These are phyloP conservation scores for Filosporella fistucella DNA, from an alignment of 495 filamentous ascomycete genomes.

Conservation along the genomic window DNA sequence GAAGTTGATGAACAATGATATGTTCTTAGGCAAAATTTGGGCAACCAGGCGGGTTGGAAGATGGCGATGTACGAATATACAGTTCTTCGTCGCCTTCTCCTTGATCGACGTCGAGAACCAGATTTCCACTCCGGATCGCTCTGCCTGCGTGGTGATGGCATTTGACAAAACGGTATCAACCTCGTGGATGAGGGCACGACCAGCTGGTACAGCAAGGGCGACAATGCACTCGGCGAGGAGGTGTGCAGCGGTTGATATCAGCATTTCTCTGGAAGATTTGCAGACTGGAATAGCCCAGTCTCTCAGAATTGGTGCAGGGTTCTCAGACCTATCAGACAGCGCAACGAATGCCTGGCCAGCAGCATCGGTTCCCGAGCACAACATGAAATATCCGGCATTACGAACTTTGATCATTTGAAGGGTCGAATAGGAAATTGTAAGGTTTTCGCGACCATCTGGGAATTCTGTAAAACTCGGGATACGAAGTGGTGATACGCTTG, in stretches of 20 bases:
- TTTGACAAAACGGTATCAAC: neutral
- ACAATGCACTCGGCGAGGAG: neutral
- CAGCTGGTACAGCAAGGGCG: neutral
- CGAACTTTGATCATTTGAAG: neutral
- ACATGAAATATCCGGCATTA: neutral
- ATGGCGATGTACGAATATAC: neutral
- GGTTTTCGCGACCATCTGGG: neutral
- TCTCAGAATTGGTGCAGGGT: neutral
- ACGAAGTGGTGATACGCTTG: neutral
- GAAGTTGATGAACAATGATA: neutral
- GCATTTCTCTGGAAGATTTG: neutral
- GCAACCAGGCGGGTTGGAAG: neutral
- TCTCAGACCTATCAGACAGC: neutral
- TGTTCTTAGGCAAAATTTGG: neutral
- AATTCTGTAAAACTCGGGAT: neutral
- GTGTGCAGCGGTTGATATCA: neutral
- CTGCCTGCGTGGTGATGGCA: neutral
- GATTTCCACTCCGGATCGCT: neutral
- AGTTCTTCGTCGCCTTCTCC: neutral
- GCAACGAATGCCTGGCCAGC: neutral
- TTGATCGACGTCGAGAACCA: neutral
- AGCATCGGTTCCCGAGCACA: neutral
- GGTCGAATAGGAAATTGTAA: neutral
- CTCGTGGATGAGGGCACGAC: neutral
- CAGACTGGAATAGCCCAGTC: neutral